phyloP scores from a whole-genome alignment of 2,329 filamentous ascomycete genomes.

The Sporothrix dimorphospora region DNA sequence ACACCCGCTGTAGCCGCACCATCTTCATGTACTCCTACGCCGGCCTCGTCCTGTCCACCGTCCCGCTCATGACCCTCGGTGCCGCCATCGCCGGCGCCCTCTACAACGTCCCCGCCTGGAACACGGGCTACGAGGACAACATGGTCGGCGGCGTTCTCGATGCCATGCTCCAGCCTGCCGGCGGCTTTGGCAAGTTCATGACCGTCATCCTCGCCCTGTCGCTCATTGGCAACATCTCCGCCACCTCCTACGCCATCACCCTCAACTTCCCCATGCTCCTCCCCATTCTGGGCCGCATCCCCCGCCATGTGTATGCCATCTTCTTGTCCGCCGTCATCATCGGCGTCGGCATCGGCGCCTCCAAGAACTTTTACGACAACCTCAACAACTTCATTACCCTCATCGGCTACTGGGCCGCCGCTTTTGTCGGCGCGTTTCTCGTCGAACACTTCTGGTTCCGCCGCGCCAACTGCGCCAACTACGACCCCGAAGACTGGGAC shows the following conservation, averaged over 20 bases:
- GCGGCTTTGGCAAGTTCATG: constrained; percentile 65
- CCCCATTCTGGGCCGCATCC: constrained; percentile 44
- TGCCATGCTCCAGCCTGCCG: constrained; percentile 60
- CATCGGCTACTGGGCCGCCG: constrained; percentile 52
- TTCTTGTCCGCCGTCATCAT: constrained; percentile 47
- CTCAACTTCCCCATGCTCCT: constrained; percentile 60
- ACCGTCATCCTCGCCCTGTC: constrained; percentile 61
- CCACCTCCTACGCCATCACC: constrained; percentile 64
- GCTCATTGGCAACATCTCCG: constrained; percentile 61
- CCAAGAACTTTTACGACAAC: constrained; percentile 46
- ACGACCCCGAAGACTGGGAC: constrained; percentile 37
- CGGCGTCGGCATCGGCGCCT: constrained; percentile 46
- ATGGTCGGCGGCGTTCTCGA: constrained; percentile 62
- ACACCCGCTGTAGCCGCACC: not conserved
- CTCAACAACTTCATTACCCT: constrained; percentile 51
- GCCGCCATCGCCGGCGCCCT: constrained; percentile 66
- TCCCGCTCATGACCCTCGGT: constrained; percentile 64
- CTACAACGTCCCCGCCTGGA: constrained; percentile 56
- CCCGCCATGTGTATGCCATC: constrained; percentile 48
- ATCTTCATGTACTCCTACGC: constrained; percentile 61
- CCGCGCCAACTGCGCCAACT: constrained; percentile 32
- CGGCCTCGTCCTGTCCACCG: constrained; percentile 58
- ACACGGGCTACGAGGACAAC: constrained; percentile 54
- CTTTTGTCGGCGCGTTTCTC: constrained; percentile 47
- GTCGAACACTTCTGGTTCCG: constrained; percentile 39